phyloP scores from a whole-genome alignment of 179 eudicot genomes.

The Monotropa hypopitys region DNA sequence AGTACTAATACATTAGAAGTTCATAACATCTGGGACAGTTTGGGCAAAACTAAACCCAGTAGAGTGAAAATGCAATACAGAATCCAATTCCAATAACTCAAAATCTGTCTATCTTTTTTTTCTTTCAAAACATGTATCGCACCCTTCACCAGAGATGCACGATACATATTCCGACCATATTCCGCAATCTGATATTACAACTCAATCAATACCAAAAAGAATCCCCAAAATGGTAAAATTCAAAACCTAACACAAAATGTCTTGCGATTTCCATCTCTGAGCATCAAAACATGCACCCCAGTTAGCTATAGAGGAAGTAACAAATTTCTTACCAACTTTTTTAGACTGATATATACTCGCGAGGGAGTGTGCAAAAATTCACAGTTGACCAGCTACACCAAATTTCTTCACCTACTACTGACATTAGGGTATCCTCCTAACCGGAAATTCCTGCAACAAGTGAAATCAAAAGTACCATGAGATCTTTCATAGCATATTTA shows the following conservation, averaged over 20 bases:
- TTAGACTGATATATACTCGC: constrained; percentile 9
- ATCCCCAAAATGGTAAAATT: constrained; percentile 12
- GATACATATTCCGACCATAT: constrained; percentile 22
- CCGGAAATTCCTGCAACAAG: constrained; percentile 25
- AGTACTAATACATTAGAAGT: neutral
- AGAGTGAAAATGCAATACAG: constrained; percentile 6
- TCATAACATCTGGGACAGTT: constrained; percentile 5
- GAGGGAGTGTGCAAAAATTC: constrained; percentile 17
- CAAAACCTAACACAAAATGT: constrained; percentile 2
- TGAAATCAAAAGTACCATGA: constrained; percentile 6
- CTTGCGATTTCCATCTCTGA: constrained; percentile 16
- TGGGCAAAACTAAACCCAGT: neutral
- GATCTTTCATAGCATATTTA: neutral
- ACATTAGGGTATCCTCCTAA: constrained; percentile 20
- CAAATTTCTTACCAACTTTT: neutral
- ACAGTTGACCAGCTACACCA: constrained; percentile 33
- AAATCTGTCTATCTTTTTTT: neutral
- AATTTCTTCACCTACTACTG: constrained; percentile 30
- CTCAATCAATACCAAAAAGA: constrained; percentile 34
- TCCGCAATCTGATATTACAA: constrained; percentile 49
- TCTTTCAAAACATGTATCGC: constrained; percentile 9
- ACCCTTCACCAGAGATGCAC: constrained; percentile 23
- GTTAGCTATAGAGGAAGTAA: constrained; percentile 13
- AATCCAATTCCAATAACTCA: constrained; percentile 5
- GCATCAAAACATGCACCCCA: constrained; percentile 17